Base-by-base conservation (phyloP, 805 yeast species). In the Alloascoidea africana region DNA sequence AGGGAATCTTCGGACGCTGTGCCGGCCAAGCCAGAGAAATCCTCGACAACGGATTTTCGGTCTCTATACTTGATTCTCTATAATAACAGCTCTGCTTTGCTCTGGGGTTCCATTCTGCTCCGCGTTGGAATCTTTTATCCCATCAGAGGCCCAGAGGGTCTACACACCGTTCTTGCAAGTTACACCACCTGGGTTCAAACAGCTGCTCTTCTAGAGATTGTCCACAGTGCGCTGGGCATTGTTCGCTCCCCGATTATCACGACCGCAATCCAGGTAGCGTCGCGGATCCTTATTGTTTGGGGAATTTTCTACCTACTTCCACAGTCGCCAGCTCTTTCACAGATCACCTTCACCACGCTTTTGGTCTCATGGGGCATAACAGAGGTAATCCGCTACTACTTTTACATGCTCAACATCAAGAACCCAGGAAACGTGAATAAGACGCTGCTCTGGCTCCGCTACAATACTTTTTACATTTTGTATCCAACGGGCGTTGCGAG, bases 401-500 rank as follows among this genome's bases (percentile, higher is more conserved):
- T 73, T 61, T 93, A 91, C 53, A 87, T 93, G 4, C 66, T 78
- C 39, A 75, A 75, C 46, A 57, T 81, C 43, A 52, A 56, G 17
- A 61, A 66, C 18, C 60, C 62, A 5, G 71, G 67, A 1, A 50
- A 60, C 1, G 76, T 81, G 13, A 81, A 91, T 3, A 48, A 52
- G 30, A 53, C 61, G 51, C 63, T 89, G 46, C 69, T 76, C 14
- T 70, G 78, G 67, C 59, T 85, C 44, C 71, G 98, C 51, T 91
- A 91, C 66, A 81, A 82, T 44, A 60, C 84, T 17, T 91, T 91
- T 58, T 69, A 71, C 46, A 71, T 84, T 2, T 63, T 91, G 45
- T 91, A 91, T 52, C 98, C 98, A 14, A 56, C 80, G 15, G 98
- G 98, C 2, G 96, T 87, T n/a, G 70, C 81, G 2, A 74, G 89